These are phyloP conservation scores for Ascochyta rabiei DNA, from an alignment of 2,329 filamentous ascomycete species.

Conservation along the genomic window DNA sequence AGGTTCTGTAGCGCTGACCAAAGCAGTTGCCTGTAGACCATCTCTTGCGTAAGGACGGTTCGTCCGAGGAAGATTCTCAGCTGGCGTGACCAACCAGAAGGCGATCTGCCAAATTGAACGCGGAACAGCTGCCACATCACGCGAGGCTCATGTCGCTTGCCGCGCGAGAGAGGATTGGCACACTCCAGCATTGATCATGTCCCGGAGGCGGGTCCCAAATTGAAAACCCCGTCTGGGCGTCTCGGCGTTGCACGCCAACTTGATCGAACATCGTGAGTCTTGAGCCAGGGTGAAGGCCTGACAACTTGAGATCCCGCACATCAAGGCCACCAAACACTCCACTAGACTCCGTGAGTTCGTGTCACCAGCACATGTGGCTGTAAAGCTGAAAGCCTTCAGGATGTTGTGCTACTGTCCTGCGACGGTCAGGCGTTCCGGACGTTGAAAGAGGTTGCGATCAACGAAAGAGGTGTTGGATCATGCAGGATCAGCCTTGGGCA, in stretches of 20 bases:
- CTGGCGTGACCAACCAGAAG: neutral
- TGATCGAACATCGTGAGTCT: neutral
- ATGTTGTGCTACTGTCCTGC: constrained; percentile 1
- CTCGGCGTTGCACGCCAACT: constrained; percentile 14
- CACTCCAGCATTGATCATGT: constrained; percentile 8
- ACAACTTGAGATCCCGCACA: neutral
- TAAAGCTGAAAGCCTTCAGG: neutral
- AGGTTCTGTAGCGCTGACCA: too few relatives aligned
- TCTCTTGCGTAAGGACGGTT: neutral
- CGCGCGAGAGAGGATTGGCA: constrained; percentile 1
- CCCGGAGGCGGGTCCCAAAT: constrained; percentile 13
- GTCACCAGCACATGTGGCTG: neutral
- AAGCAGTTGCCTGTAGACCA: neutral
- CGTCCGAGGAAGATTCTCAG: neutral
- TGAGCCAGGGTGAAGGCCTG: constrained; percentile 1
- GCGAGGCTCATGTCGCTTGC: neutral
- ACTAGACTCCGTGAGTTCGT: neutral
- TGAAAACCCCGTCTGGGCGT: constrained; percentile 21
- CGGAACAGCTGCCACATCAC: constrained; percentile 14
- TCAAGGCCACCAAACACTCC: neutral
- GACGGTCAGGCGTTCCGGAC: neutral
- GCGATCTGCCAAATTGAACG: constrained; percentile 9
- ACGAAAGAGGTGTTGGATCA: constrained; percentile 22
- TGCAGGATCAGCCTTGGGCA: constrained; percentile 13
- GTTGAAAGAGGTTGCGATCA: constrained; percentile 19